Base-by-base conservation (phyloP, 2,329 filamentous ascomycete genomes). In the Curvularia sp. region DNA sequence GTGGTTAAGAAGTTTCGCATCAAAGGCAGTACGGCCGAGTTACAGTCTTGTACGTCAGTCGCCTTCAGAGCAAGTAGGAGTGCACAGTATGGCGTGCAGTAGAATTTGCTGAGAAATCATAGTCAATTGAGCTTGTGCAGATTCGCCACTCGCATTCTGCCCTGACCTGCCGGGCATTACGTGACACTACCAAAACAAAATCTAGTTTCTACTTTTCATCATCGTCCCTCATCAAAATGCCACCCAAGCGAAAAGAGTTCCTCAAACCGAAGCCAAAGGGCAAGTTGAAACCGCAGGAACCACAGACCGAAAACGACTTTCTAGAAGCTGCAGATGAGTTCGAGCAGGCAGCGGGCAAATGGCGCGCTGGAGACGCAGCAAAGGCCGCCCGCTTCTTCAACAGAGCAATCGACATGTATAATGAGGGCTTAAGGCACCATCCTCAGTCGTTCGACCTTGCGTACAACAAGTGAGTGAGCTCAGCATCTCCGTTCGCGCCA, bases 311-410 rank as follows among this genome's bases (percentile, higher is more conserved):
- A 50, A 88, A 90, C 78, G 89, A 91, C 63, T 91, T 86, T 67
- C 81, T 90, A 51, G 87, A 86, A 60, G 85, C 83, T 23, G 89
- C 88, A 10, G 88, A 91, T 53, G 84, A 88, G 30, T 82, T 87
- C 59, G 89, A 92, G 77, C 87, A 90, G 74, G 86, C 86, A 5
- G 89, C 87, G 6, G 88, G 89, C 61, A 92, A 92, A 82, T 91
- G 89, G 86, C 82, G 89, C 49, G 88, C 84, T 36, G 89, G 89
- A 21, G 89, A 92, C 72, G 83, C 87, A 19, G 84, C 81, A 48
- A 92, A 91, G 68, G 84, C 85, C 4, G 81, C 82, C 62, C 80
- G 86, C 46, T 86, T 86, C 65, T 87, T 86, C 70, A 81, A 86
- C 63, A 81, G 87, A 60, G 89, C 89, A 12, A 83, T 91, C 51